Base-by-base conservation (phyloP, 192 early-diverging fungal species). In the Kickxella alabastrina region DNA sequence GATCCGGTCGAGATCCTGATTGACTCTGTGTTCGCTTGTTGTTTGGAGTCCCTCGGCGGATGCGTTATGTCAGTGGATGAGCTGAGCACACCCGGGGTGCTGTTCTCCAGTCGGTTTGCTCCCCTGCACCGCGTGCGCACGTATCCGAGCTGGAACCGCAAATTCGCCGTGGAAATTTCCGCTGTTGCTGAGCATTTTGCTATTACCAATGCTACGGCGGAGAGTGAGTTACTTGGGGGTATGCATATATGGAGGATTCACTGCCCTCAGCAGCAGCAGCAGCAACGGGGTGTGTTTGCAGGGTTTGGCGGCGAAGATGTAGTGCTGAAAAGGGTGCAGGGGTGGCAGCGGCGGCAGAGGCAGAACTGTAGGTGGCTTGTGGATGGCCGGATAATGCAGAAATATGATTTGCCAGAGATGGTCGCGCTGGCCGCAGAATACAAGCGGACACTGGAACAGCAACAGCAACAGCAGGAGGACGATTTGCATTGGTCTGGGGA, bases 111-210 rank as follows among this genome's bases (percentile, higher is more conserved):
- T 15, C 7, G 34, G 6, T 67, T 53, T 34, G 38, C 42, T 0
- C 45, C 48, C 1, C 6, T 55, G 18, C 60, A 67, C 29, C 51
- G 65, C 3, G 42, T 38, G n/a, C 54, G 63, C 39, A 65, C 72
- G 4, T 63, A 52, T 35, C 72, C 72, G 14, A 49, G 64, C 35
- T 75, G 72, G 72, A 75, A 60, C 22, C 72, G 72, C 48, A 75
- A 68, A 46, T 63, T 75, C 47, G 56, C 72, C 8, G 65, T 59
- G 10, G 72, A 75, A 42, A 54, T 75, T 17, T 75, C 72, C 8
- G 72, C 65, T 0, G 65, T 61, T 10, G 61, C 56, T 7, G 65
- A 75, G 10, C 40, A 44, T 14, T 52, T 60, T 21, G 25, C 47
- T 1, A 44, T 15, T n/a, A n/a, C n/a, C n/a, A 3, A 31, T 52